phyloP scores from a whole-genome alignment of 2,329 filamentous ascomycete species.

The Sporothrix mexicana region DNA sequence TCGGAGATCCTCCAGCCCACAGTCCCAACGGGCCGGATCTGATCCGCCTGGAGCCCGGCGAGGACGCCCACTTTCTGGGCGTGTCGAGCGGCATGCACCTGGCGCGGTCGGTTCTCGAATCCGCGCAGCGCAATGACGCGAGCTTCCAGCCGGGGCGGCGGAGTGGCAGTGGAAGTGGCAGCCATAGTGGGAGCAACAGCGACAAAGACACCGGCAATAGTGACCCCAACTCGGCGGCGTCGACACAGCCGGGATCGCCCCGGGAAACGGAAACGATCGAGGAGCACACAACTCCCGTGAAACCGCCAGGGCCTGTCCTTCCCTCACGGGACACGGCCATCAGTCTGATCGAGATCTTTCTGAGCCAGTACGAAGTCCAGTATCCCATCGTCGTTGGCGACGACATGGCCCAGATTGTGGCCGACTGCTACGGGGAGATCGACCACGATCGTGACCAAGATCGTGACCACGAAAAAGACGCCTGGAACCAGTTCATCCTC shows the following conservation, averaged over 20 bases:
- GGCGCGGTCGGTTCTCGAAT: slow-evolving; percentile 34
- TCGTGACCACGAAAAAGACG: slow-evolving; percentile 24
- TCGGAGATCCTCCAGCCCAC: neutral
- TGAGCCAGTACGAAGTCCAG: slow-evolving; percentile 39
- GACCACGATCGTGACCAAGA: neutral
- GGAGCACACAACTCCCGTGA: neutral
- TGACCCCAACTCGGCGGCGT: slow-evolving; percentile 8
- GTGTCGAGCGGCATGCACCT: slow-evolving; percentile 36
- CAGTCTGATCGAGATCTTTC: slow-evolving; percentile 39
- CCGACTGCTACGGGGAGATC: slow-evolving; percentile 22
- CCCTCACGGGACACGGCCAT: slow-evolving; percentile 37
- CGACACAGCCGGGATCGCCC: slow-evolving; percentile 12
- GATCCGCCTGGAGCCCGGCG: slow-evolving; percentile 33
- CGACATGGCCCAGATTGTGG: slow-evolving; percentile 33
- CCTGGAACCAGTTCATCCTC: slow-evolving; percentile 38
- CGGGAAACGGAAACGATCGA: neutral
- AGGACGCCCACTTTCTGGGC: slow-evolving; percentile 35
- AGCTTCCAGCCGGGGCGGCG: slow-evolving; percentile 22
- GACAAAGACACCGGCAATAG: neutral
- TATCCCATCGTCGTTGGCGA: slow-evolving; percentile 39
- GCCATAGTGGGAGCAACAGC: neutral
- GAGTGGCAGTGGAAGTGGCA: slow-evolving; percentile 4
- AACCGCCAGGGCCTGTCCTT: slow-evolving; percentile 9
- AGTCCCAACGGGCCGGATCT: slow-evolving; percentile 29
- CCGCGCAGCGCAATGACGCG: slow-evolving; percentile 30